A percentile compares a stretch with the other conserved stretches of the same genome.
Conservation (phyloP, 73 alveolate genomes). For the Paraurostyla sp. region DNA sequence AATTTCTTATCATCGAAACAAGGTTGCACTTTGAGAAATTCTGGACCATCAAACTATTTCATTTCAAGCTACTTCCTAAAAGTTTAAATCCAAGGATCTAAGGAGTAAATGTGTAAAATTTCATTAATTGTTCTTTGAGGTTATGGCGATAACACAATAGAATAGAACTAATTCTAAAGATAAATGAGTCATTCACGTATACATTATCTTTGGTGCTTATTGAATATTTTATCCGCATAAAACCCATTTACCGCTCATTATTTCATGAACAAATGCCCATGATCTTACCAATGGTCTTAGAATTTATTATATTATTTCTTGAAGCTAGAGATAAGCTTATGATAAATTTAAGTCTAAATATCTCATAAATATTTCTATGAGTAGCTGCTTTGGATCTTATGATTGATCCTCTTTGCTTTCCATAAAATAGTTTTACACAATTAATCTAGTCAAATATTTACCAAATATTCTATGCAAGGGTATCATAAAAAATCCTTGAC, state of each 20-base stretch:
- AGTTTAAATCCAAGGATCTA: not conserved
- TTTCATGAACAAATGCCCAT: slow-evolving; percentile 25
- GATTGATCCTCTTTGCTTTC: not conserved
- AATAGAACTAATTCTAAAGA: not conserved
- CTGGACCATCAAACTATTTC: not conserved
- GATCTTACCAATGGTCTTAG: not conserved
- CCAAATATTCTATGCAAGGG: slow-evolving; percentile 63
- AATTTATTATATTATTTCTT: not conserved
- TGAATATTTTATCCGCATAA: not conserved
- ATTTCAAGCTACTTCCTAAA: not conserved
- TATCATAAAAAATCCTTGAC: slow-evolving; percentile 22
- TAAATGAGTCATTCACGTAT: not conserved
- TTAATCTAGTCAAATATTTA: slow-evolving; percentile 26
- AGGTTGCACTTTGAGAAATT: not conserved
- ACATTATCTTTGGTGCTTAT: not conserved
- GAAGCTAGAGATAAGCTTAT: not conserved
- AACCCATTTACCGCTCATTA: not conserved
- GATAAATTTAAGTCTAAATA: not conserved
- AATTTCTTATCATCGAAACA: slow-evolving; percentile 46
- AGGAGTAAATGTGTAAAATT: not conserved
- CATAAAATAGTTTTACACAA: slow-evolving; percentile 2
- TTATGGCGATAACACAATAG: not conserved
- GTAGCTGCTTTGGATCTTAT: not conserved
- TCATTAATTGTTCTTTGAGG: not conserved
- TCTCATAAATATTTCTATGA: not conserved